Conservation (phyloP, 441 rosid species). For the Jatropha multifida region DNA sequence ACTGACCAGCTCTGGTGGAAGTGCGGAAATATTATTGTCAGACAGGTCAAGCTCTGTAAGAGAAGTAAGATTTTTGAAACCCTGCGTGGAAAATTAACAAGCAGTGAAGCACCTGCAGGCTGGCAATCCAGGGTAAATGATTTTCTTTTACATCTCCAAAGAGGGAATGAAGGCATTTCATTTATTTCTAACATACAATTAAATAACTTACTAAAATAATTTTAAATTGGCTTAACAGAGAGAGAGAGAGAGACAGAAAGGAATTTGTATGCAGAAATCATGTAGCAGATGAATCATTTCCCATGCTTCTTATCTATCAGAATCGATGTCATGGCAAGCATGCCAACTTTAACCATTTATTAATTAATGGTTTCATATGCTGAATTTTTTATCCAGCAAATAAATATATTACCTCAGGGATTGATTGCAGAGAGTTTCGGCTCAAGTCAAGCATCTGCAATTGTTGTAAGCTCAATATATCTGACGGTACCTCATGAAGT, state of each 20-base stretch:
- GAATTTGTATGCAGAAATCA: background rate
- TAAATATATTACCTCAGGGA: constrained; percentile 56
- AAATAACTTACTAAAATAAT: background rate
- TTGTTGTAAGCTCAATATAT: constrained; percentile 55
- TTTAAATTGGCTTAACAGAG: background rate
- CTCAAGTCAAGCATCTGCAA: constrained; percentile 72
- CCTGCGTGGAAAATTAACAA: constrained; percentile 44
- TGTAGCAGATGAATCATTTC: background rate
- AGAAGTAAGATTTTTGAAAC: constrained; percentile 57
- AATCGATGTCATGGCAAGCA: background rate
- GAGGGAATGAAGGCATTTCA: background rate
- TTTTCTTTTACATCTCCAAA: background rate
- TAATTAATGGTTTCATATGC: background rate
- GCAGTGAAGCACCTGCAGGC: background rate
- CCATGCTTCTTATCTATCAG: background rate
- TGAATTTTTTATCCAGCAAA: background rate
- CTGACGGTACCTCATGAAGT: constrained; percentile 65
- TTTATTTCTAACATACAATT: background rate
- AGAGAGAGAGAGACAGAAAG: no score
- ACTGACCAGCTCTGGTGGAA: constrained; percentile 77
- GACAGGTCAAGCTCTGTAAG: constrained; percentile 81
- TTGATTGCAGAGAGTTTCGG: constrained; percentile 68
- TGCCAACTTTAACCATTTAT: constrained; percentile 1
- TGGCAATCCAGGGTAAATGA: background rate
- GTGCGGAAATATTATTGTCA: constrained; percentile 83